Percentiles rank a stretch among this genome's conserved stretches.
Conservation (phyloP, 1,284 basidiomycete genomes). For the Ustilago lituana region DNA sequence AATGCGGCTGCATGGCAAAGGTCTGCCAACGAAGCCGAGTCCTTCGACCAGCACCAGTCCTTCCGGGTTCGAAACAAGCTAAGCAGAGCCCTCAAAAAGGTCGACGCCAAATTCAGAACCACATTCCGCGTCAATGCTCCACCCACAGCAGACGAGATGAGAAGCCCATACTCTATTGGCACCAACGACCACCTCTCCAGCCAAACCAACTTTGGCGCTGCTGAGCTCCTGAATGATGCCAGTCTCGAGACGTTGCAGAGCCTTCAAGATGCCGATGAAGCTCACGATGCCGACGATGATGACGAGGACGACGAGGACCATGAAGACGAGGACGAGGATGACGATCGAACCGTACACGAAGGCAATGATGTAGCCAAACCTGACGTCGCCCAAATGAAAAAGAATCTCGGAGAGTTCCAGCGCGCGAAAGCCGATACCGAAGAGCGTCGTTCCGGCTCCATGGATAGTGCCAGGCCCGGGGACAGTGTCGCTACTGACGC, state of each 20-base stretch:
- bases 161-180: conserved; percentile 40
- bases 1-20: conserved; percentile 30
- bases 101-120: conserved; percentile 32
- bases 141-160: conserved; percentile 25
- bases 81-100: conserved; percentile 30
- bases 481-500: conserved; percentile 17
- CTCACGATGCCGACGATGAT: conserved; percentile 21
- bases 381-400: conserved; percentile 5
- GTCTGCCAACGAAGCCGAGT: conserved; percentile 21
- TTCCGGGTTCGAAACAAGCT: conserved; percentile 8
- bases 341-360: conserved; percentile 7
- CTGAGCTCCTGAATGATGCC: conserved; percentile 44
- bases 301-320: conserved; percentile 3
- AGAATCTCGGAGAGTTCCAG: conserved; percentile 5
- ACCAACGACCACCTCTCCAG: conserved; percentile 31
- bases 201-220: conserved; percentile 16
- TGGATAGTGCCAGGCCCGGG: conserved; percentile 15
- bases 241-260: conserved; percentile 34
- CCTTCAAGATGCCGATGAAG: conserved; percentile 31
- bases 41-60: conserved; percentile 24
- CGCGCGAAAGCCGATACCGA: conserved; percentile 9
- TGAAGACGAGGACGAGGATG: conserved; percentile 8
- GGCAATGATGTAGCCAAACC: not conserved
- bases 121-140: conserved; percentile 28
- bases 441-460: conserved; percentile 22